Conservation (phyloP, 305 asterid genomes). For the Euphrasia arctica region DNA sequence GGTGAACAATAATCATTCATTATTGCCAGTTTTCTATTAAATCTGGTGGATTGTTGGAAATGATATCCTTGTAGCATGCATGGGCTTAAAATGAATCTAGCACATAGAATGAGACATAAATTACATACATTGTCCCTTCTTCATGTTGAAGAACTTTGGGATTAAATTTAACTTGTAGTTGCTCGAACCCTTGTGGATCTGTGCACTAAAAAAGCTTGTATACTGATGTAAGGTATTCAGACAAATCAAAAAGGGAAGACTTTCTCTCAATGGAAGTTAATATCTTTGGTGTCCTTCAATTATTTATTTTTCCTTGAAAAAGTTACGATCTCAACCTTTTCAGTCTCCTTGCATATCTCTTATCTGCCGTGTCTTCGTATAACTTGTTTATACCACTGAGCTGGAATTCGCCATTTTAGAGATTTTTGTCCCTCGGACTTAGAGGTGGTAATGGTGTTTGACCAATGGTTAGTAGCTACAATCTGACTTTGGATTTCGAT, state of each 20-base stretch:
- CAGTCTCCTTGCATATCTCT: background rate
- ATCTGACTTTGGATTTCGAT: no score
- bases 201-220: no score
- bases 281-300: no score
- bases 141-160: no score
- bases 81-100: no score
- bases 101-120: no score
- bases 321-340: background rate
- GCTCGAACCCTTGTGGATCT: no score
- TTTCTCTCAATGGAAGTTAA: background rate
- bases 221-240: no score
- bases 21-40: conserved; percentile 14
- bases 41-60: conserved; percentile 3
- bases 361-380: background rate
- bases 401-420: background rate
- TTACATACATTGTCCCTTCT: no score
- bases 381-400: background rate
- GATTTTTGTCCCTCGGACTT: background rate
- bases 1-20: conserved; percentile 21
- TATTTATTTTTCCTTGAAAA: background rate
- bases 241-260: background rate
- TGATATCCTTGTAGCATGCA: conserved; percentile 10
- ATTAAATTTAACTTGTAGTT: no score
- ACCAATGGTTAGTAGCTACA: no score
- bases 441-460: no score